These are phyloP conservation scores for Zygosaccharomyces rouxii DNA, from an alignment of 805 yeast species.

Conservation along the genomic window DNA sequence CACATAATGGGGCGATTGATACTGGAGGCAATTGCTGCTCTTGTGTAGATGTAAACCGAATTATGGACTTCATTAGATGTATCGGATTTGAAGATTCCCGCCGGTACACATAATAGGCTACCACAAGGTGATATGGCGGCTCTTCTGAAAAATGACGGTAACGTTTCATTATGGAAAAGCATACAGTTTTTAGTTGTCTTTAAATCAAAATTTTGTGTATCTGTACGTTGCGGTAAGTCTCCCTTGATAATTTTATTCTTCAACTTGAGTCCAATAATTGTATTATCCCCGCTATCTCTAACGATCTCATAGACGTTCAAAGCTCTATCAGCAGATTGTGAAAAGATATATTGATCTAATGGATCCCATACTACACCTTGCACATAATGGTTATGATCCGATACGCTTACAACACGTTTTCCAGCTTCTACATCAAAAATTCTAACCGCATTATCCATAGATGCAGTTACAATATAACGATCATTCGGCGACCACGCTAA, in stretches of 20 bases:
- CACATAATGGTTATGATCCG: conserved; percentile 79
- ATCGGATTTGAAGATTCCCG: conserved; percentile 53
- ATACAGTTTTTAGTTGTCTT: conserved; percentile 36
- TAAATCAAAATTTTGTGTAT: conserved; percentile 18
- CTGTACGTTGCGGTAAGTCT: conserved; percentile 45
- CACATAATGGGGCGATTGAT: conserved; percentile 69
- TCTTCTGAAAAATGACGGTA: conserved; percentile 86
- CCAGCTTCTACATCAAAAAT: conserved; percentile 60
- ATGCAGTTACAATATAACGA: conserved; percentile 72
- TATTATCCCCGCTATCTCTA: conserved; percentile 12
- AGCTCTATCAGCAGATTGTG: conserved; percentile 87
- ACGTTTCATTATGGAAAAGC: conserved; percentile 78
- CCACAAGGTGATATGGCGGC: conserved; percentile 91
- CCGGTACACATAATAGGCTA: conserved; percentile 64
- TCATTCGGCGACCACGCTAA: conserved; percentile 90
- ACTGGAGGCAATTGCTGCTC: conserved; percentile 49
- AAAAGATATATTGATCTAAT: conserved; percentile 62
- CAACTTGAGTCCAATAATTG: conserved; percentile 23
- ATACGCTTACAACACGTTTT: conserved; percentile 39
- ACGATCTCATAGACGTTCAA: conserved; percentile 56
- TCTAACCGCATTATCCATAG: conserved; percentile 83
- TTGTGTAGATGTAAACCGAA: conserved; percentile 74
- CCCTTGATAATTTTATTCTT: conserved; percentile 47
- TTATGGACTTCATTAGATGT: conserved; percentile 42
- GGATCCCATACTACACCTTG: conserved; percentile 99